Percentiles rank a stretch among this genome's conserved stretches.
phyloP scores from a whole-genome alignment of 2,329 filamentous ascomycete genomes.

The Trichoderma sp. region DNA sequence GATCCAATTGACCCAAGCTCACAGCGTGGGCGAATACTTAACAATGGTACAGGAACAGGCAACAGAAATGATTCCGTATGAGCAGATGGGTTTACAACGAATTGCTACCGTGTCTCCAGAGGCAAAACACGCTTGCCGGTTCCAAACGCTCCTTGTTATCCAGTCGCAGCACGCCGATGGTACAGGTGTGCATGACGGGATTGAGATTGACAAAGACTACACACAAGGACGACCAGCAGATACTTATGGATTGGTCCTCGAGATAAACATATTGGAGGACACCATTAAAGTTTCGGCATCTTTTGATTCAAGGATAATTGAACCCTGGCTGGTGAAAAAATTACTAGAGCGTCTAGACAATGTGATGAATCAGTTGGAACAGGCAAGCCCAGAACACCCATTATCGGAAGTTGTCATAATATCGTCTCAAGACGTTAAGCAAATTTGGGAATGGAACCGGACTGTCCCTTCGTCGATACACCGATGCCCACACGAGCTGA shows the following conservation, averaged over 20 bases:
- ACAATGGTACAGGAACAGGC: background rate
- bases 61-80: conserved; percentile 3
- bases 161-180: background rate
- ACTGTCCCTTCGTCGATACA: background rate
- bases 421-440: background rate
- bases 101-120: background rate
- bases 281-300: background rate
- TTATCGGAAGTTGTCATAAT: background rate
- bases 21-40: background rate
- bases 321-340: background rate
- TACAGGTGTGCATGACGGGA: background rate
- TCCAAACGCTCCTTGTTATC: background rate
- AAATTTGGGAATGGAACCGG: background rate
- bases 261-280: background rate
- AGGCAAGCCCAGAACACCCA: background rate
- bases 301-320: background rate
- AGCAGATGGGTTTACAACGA: background rate
- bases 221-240: background rate
- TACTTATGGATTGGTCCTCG: conserved; percentile 8
- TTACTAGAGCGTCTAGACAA: background rate
- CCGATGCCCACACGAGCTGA: background rate
- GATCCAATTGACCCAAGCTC: background rate
- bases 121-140: background rate
- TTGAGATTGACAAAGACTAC: background rate
- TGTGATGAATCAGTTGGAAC: background rate